These are phyloP conservation scores for Thinopyrum elongatum DNA, from an alignment of 176 grass and related monocot genomes.

Conservation along the genomic window DNA sequence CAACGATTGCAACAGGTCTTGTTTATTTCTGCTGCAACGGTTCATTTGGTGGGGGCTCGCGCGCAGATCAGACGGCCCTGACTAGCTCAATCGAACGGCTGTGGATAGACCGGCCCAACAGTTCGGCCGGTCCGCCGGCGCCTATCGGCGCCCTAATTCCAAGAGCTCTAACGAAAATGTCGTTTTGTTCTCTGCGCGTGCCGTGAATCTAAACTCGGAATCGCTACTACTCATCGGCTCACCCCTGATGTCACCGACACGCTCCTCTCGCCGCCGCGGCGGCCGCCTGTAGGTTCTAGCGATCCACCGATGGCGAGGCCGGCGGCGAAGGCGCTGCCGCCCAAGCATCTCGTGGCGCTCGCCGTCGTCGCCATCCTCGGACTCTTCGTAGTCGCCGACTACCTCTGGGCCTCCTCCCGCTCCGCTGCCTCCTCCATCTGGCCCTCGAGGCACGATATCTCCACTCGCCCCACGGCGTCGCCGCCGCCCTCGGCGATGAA, in stretches of 20 bases:
- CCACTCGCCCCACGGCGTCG: background rate
- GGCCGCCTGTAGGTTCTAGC: slow-evolving; percentile 1
- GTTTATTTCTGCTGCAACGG: too few species aligned
- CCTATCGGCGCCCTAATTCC: too few species aligned
- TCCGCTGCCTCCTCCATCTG: slow-evolving; percentile 29
- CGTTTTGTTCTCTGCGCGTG: background rate
- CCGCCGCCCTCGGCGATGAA: slow-evolving; percentile 11
- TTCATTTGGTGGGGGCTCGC: too few species aligned
- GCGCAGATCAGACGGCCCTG: too few species aligned
- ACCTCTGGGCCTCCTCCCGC: slow-evolving; percentile 68
- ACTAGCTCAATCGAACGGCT: too few species aligned
- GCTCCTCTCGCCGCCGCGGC: slow-evolving; percentile 9
- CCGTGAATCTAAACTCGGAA: background rate
- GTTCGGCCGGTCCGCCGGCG: too few species aligned
- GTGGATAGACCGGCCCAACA: too few species aligned
- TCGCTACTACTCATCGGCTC: background rate
- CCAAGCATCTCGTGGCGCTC: slow-evolving; percentile 57
- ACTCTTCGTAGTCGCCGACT: slow-evolving; percentile 68
- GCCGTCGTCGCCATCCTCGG: slow-evolving; percentile 58
- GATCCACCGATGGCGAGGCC: slow-evolving; percentile 53
- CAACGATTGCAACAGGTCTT: too few species aligned
- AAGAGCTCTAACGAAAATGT: background rate
- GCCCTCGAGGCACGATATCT: slow-evolving; percentile 48
- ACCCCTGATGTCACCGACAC: slow-evolving; percentile 42
- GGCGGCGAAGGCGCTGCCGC: slow-evolving; percentile 32